Percentiles rank a stretch among this genome's conserved stretches.
These are phyloP conservation scores for Gentiana dahurica DNA, from an alignment of 257 asterid genomes.

Conservation along the genomic window DNA sequence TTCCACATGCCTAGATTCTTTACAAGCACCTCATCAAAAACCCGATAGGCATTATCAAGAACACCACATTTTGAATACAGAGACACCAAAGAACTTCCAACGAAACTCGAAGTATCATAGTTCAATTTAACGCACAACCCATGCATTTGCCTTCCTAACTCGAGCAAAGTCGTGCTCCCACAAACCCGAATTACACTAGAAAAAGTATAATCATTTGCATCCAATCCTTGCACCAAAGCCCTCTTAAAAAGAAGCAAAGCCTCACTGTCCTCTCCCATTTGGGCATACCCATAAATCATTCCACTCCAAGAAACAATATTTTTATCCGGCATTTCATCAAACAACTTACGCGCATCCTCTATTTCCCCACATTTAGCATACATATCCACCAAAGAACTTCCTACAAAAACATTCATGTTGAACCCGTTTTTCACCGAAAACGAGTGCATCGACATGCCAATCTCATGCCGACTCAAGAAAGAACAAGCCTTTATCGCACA, in stretches of 20 bases:
- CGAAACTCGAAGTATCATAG: slow-evolving; percentile 42
- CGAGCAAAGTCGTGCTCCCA: slow-evolving; percentile 61
- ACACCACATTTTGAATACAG: slow-evolving; percentile 80
- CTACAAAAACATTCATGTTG: slow-evolving; percentile 51
- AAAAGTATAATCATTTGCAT: slow-evolving; percentile 73
- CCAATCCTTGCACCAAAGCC: slow-evolving; percentile 42
- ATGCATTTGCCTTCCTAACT: slow-evolving; percentile 77
- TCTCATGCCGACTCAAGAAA: slow-evolving; percentile 14
- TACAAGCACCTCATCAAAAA: slow-evolving; percentile 40
- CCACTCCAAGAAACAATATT: slow-evolving; percentile 92
- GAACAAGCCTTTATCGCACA: slow-evolving; percentile 57
- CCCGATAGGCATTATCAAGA: slow-evolving; percentile 51
- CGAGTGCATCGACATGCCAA: slow-evolving; percentile 60
- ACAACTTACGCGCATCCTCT: slow-evolving; percentile 52
- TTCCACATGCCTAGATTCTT: slow-evolving; percentile 83
- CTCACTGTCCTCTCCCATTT: slow-evolving; percentile 58
- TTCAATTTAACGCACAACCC: slow-evolving; percentile 54
- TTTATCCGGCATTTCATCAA: slow-evolving; percentile 72
- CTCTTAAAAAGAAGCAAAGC: slow-evolving; percentile 59
- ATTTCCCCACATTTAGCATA: slow-evolving; percentile 62
- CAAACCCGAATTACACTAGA: slow-evolving; percentile 76
- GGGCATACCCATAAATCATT: slow-evolving; percentile 73
- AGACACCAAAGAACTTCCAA: slow-evolving; percentile 65
- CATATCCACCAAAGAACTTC: slow-evolving; percentile 74
- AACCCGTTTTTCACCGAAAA: slow-evolving; percentile 41